Evolutionary conservation across 306 rosid genomes (phyloP), one percentile per base, ranked within the genome.

Genomic region (Gastrolobium bilobum): DNA sequence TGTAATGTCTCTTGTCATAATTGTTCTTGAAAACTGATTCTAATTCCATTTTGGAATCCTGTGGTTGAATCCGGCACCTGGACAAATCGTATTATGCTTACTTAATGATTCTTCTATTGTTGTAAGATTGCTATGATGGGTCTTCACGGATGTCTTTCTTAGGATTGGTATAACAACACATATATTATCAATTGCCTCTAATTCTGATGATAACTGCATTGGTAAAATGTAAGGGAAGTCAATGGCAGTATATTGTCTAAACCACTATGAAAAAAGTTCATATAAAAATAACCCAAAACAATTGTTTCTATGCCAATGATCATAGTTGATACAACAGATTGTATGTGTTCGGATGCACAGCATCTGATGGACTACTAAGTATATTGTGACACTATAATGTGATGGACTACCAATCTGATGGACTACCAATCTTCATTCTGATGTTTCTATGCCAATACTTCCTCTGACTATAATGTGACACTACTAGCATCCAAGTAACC

Each of bases 1-100:
- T n/a, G n/a, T 35, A 90, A 79, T 82, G 87, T 88, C 84, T 82
- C 96, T 77, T 85, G 89, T 82, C 90, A 85, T 37, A 81, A 53
- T 64, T 84, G 83, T 76, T 86, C 93, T 81, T 87, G 91, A 82
- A 83, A 80, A 31, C 47, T 83, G 81, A 71, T 82, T 75, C 81
- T 78, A 50, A 79, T 71, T 68, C 76, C 80, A 78, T 62, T 82
- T 68, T 78, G 85, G 76, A 4, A 82, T 51, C 82, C 82, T 3
- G 79, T 48, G 29, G 83, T 52, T 62, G 71, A 81, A 75, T 79
- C 87, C 5, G 59, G 70, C 63, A 75, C 57, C 64, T 81, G 79
- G 67, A 79, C 73, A 40, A 84, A 72, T 64, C 65, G 68, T 62
- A 60, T 39, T 72, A 79, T 50, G 46, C 76, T 57, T 71, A 77